These are phyloP conservation scores for Xylogone sp. DNA, from an alignment of 2,329 filamentous ascomycete genomes.

Conservation along the genomic window DNA sequence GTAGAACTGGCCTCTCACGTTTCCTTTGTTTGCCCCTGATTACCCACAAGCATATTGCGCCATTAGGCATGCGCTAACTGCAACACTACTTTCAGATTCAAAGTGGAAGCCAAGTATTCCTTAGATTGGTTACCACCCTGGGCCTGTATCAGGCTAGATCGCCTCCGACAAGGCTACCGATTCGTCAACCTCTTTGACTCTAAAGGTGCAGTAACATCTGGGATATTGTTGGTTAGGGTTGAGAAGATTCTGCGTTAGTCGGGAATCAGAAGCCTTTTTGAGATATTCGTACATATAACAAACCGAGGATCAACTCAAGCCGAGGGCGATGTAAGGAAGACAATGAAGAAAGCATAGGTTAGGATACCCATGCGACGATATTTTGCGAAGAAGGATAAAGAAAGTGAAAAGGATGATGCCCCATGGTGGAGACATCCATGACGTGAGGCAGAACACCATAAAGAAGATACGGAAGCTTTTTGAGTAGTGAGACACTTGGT, in stretches of 20 bases:
- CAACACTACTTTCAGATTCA: constrained; percentile 48
- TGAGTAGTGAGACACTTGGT: too few relatives aligned
- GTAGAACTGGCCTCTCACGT: neutral
- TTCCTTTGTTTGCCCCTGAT: neutral
- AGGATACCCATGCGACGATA: too few relatives aligned
- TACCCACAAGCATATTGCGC: neutral
- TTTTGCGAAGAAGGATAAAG: too few relatives aligned
- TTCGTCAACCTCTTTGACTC: constrained; percentile 73
- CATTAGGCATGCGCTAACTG: neutral
- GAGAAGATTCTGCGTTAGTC: constrained; percentile 44
- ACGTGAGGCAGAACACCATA: too few relatives aligned
- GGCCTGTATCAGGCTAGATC: constrained; percentile 83
- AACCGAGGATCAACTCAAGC: too few relatives aligned
- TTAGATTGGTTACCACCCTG: constrained; percentile 79
- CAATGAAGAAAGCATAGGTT: too few relatives aligned
- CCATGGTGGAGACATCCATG: too few relatives aligned
- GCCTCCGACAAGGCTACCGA: constrained; percentile 70
- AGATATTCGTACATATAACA: too few relatives aligned
- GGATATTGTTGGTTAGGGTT: constrained; percentile 70
- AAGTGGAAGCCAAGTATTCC: constrained; percentile 78
- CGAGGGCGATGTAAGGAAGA: too few relatives aligned
- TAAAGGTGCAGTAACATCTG: constrained; percentile 61
- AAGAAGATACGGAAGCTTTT: too few relatives aligned
- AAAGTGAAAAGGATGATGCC: too few relatives aligned
- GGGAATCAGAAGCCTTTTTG: too few relatives aligned